phyloP scores from a whole-genome alignment of 768 basidiomycete species.

The Mycena galopus region DNA sequence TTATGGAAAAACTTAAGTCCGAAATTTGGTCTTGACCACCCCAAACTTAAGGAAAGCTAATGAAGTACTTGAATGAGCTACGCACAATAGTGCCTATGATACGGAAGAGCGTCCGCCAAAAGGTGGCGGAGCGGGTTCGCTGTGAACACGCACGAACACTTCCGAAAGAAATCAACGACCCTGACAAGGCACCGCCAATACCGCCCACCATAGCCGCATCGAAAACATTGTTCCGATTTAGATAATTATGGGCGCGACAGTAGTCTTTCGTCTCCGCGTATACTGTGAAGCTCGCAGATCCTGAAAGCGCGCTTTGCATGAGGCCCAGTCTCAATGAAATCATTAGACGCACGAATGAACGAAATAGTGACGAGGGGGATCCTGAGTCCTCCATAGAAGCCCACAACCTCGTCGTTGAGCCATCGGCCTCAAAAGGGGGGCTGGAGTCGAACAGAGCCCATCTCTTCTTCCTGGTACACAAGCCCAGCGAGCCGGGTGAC shows the following conservation, averaged over 20 bases:
- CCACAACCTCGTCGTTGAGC: slow-evolving; percentile 57
- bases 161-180: slow-evolving; percentile 88
- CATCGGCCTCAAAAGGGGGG: not conserved
- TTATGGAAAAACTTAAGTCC: too few relatives aligned
- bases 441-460: slow-evolving; percentile 12
- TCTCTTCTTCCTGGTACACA: slow-evolving; percentile 86
- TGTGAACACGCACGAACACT: slow-evolving; percentile 87
- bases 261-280: slow-evolving; percentile 89
- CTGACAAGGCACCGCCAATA: slow-evolving; percentile 88
- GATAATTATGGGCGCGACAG: too few relatives aligned
- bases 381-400: slow-evolving; percentile 92
- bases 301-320: slow-evolving; percentile 50
- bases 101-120: slow-evolving; percentile 57
- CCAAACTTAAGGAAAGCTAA: too few relatives aligned
- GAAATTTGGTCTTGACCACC: too few relatives aligned
- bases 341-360: slow-evolving; percentile 84
- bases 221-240: too few relatives aligned
- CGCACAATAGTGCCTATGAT: slow-evolving; percentile 72
- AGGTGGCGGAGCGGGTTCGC: slow-evolving; percentile 48
- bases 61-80: too few relatives aligned
- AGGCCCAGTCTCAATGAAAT: slow-evolving; percentile 12
- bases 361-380: slow-evolving; percentile 96
- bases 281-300: slow-evolving; percentile 92
- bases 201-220: too few relatives aligned
- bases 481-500: slow-evolving; percentile 78